Conservation (phyloP, 495 filamentous ascomycete genomes). For the Parathielavia hyrcaniae region DNA sequence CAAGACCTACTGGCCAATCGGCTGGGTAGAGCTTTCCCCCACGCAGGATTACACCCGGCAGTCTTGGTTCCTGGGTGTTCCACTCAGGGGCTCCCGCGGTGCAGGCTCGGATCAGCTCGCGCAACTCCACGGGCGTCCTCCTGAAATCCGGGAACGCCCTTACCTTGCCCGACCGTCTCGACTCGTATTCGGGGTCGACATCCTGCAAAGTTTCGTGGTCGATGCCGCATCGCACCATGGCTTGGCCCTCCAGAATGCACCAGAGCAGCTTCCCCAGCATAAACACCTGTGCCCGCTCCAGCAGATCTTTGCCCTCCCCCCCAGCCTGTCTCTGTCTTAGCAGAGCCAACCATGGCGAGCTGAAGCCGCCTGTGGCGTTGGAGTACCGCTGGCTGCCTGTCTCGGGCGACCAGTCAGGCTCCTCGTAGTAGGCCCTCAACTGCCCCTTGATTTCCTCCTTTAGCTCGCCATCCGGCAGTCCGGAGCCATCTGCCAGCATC, state of each 20-base stretch:
- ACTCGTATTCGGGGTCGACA: not conserved
- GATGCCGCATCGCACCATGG: constrained; percentile 25
- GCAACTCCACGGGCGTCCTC: constrained; percentile 17
- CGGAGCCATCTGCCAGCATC: constrained; percentile 10
- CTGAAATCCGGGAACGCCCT: constrained; percentile 27
- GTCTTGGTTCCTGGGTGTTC: constrained; percentile 1
- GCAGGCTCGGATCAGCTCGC: constrained; percentile 24
- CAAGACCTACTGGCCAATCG: not conserved
- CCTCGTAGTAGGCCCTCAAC: constrained; percentile 10
- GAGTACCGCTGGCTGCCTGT: constrained; percentile 16
- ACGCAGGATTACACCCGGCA: constrained; percentile 12
- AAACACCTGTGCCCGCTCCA: constrained; percentile 31
- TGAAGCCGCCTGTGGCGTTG: constrained; percentile 25
- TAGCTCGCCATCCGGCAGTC: constrained; percentile 2
- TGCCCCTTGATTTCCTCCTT: not conserved
- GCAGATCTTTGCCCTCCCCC: not conserved
- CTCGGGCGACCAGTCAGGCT: constrained; percentile 12
- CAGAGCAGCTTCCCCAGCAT: constrained; percentile 37
- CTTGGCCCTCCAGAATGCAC: constrained; percentile 33
- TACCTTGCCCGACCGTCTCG: not conserved
- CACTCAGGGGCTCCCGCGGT: constrained; percentile 29
- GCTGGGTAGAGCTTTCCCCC: constrained; percentile 15
- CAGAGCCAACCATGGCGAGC: constrained; percentile 21
- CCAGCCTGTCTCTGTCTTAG: not conserved
- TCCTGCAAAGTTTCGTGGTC: constrained; percentile 26